Evolutionary conservation across 306 rosid species (phyloP), one percentile per base, ranked within the genome.

Genomic region (Dalbergia oliveri): DNA sequence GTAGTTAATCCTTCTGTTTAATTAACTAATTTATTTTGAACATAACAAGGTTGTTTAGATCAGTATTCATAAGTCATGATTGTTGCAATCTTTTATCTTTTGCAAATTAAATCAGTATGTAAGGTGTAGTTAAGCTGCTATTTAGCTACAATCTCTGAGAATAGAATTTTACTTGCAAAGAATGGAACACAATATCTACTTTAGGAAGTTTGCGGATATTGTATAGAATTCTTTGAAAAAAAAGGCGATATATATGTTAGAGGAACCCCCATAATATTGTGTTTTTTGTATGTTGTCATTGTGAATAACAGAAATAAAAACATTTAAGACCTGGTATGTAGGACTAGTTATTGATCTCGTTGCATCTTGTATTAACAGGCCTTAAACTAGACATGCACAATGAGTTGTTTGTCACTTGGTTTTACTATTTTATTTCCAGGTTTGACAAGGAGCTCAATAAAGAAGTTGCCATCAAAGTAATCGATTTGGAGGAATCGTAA

Each of bases 401-500:
- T 63, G 72, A 75, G 65, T 69, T 85, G 50, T 76, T 64, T 41
- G 23, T 69, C 64, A 45, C 57, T 69, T 63, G 81, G 13, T 73
- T 31, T 15, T 61, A 54, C 73, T 66, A 73, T 78, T 69, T 85
- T 66, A 67, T 83, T 85, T 87, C 73, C 92, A 96, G 99, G 90
- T 93, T 91, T 79, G 99, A 96, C 87, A 91, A 60, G 87, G 97
- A 93, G 82, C 94, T 90, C 69, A 91, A 90, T 88, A 96, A 86
- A 88, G 90, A 84, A 82, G 98, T 96, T 21, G 99, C 99, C 57
- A 93, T 96, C 61, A 96, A 96, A 93, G 97, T 96, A 71, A 96
- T 96, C 16, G 99, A 96, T 89, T 88, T 96, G 90, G 99, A 96
- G 84, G 98, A 96, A 72, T 87, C 99, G 99, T 96, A 91, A 91